phyloP scores from a whole-genome alignment of 2,329 filamentous ascomycete genomes.

The Sarocladium brachiariae region DNA sequence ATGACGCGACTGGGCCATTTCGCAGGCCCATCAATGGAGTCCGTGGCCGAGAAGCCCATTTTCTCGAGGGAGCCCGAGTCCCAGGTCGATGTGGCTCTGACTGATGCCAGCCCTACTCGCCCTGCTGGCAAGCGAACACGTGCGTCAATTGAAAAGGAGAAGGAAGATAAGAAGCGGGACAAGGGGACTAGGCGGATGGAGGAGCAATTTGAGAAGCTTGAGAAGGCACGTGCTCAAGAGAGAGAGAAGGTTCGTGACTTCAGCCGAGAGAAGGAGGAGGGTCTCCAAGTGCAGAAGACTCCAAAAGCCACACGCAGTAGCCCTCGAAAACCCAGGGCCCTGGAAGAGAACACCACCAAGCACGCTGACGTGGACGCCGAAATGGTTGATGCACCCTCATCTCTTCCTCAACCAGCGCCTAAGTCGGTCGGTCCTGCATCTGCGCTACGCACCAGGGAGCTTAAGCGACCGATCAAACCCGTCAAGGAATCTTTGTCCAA shows the following conservation, averaged over 20 bases:
- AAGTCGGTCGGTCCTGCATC: slow-evolving; percentile 40
- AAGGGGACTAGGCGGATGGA: slow-evolving; percentile 56
- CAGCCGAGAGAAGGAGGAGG: slow-evolving; percentile 46
- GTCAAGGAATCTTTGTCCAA: slow-evolving; percentile 53
- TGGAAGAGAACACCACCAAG: slow-evolving; percentile 29
- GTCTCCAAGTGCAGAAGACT: slow-evolving; percentile 41
- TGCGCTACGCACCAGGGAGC: slow-evolving; percentile 41
- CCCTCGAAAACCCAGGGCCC: slow-evolving; percentile 29
- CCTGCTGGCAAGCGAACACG: slow-evolving; percentile 43
- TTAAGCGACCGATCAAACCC: slow-evolving; percentile 56
- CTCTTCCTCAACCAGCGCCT: slow-evolving; percentile 55
- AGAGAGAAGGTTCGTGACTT: slow-evolving; percentile 58
- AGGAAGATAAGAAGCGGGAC: slow-evolving; percentile 58
- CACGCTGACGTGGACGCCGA: slow-evolving; percentile 41
- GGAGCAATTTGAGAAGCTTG: slow-evolving; percentile 55
- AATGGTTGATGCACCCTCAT: slow-evolving; percentile 46
- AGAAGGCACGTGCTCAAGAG: slow-evolving; percentile 64
- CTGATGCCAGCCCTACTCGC: slow-evolving; percentile 33
- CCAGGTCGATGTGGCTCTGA: slow-evolving; percentile 14
- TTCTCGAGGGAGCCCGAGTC: slow-evolving; percentile 15
- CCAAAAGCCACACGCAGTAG: slow-evolving; percentile 41
- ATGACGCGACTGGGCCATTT: slow-evolving; percentile 38
- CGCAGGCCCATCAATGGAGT: slow-evolving; percentile 40
- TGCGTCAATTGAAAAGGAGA: slow-evolving; percentile 54
- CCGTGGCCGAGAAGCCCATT: slow-evolving; percentile 25